These are phyloP conservation scores for Myriosclerotinia curreyana DNA, from an alignment of 2,329 filamentous ascomycete genomes.

Conservation along the genomic window DNA sequence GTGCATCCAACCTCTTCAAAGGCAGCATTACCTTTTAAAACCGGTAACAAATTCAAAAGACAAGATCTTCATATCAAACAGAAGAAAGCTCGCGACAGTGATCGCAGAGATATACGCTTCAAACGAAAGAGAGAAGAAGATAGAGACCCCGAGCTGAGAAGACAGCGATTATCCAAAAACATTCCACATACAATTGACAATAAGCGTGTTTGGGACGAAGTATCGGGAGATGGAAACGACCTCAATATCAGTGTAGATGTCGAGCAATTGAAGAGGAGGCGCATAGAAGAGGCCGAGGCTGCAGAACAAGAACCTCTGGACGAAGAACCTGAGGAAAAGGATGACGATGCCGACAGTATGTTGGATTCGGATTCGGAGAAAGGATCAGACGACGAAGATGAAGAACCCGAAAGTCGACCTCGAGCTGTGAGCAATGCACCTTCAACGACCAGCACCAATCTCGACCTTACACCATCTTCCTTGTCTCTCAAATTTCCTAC, in stretches of 20 bases:
- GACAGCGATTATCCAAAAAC: constrained; percentile 72
- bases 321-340: constrained; percentile 46
- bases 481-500: constrained; percentile 60
- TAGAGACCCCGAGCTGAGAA: constrained; percentile 72
- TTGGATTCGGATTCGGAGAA: constrained; percentile 57
- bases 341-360: constrained; percentile 73
- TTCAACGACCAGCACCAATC: constrained; percentile 61
- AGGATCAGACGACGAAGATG: constrained; percentile 46
- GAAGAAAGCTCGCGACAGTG: constrained; percentile 72
- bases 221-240: constrained; percentile 60
- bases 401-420: constrained; percentile 43
- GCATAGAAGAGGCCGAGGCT: constrained; percentile 50
- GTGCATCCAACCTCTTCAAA: constrained; percentile 44
- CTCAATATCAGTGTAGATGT: constrained; percentile 55
- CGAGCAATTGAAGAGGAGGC: constrained; percentile 56
- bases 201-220: constrained; percentile 87
- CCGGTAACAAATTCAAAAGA: constrained; percentile 75
- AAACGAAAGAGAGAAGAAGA: constrained; percentile 80
- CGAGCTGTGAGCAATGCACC: constrained; percentile 44
- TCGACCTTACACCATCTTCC: constrained; percentile 60
- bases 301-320: constrained; percentile 45
- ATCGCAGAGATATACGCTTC: constrained; percentile 73
- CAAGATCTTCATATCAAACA: constrained; percentile 74
- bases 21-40: constrained; percentile 50
- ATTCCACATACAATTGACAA: constrained; percentile 77